phyloP scores from a whole-genome alignment of 805 yeast genomes.

The Ogataea thermomethanolica region DNA sequence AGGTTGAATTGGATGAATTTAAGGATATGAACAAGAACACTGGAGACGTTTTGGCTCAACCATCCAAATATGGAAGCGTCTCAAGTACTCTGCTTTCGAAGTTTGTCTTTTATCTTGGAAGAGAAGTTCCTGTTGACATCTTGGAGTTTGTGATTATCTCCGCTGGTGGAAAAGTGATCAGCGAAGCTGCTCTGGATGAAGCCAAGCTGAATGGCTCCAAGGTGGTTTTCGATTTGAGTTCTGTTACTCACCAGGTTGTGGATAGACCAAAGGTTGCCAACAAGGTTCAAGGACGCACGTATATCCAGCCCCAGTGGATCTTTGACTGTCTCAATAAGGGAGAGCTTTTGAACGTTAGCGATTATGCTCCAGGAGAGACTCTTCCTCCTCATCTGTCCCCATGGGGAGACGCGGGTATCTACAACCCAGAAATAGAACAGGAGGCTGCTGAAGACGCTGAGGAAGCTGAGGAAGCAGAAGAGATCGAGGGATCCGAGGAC shows the following conservation, averaged over 20 bases:
- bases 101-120: conserved; percentile 82
- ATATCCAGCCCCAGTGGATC: conserved; percentile 97
- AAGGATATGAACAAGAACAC: conserved; percentile 55
- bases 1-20: conserved; percentile 65
- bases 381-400: conserved; percentile 97
- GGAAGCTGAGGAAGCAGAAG: conserved; percentile 49
- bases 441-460: conserved; percentile 42
- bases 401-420: conserved; percentile 95
- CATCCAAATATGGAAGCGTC: conserved; percentile 53
- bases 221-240: conserved; percentile 53
- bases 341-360: conserved; percentile 68
- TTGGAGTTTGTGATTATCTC: conserved; percentile 83
- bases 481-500: conserved; percentile 47
- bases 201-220: conserved; percentile 46
- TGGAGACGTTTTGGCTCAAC: conserved; percentile 76
- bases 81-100: conserved; percentile 65
- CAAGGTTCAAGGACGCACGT: conserved; percentile 87
- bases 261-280: conserved; percentile 82
- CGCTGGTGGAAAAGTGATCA: conserved; percentile 79
- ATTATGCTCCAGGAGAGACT: conserved; percentile 90
- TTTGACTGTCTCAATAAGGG: conserved; percentile 86
- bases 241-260: conserved; percentile 87
- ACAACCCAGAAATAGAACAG: conserved; percentile 68
- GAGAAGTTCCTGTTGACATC: conserved; percentile 93
- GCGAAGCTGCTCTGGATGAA: conserved; percentile 87